These are phyloP conservation scores for Lippia alba DNA, from an alignment of 305 asterid genomes.

Conservation along the genomic window DNA sequence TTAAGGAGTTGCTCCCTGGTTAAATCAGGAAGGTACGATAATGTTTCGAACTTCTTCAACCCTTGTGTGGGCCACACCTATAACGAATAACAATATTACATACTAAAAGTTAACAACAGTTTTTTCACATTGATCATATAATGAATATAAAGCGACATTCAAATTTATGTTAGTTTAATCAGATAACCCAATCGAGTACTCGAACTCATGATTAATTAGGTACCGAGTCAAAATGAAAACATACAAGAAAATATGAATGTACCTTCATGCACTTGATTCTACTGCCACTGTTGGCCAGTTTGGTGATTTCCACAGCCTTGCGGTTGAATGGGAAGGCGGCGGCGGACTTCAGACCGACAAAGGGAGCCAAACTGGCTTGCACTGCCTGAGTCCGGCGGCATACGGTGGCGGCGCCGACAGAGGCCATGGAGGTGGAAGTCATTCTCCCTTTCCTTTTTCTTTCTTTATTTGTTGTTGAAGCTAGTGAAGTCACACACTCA, in stretches of 20 bases:
- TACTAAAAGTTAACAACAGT: too few relatives aligned
- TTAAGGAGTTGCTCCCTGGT: constrained; percentile 39
- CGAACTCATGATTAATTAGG: too few relatives aligned
- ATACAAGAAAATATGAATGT: background rate
- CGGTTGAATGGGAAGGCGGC: constrained; percentile 49
- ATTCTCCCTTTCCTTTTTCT: constrained; percentile 17
- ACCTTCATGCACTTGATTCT: constrained; percentile 61
- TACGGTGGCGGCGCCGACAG: constrained; percentile 40
- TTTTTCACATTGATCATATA: too few relatives aligned
- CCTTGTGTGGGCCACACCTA: constrained; percentile 54
- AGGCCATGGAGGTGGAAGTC: constrained; percentile 49
- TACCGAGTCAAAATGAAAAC: background rate
- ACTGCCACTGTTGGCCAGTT: constrained; percentile 48
- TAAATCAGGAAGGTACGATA: constrained; percentile 55
- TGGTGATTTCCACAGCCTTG: constrained; percentile 48
- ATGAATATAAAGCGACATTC: too few relatives aligned
- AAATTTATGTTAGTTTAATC: too few relatives aligned
- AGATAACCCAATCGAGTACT: too few relatives aligned
- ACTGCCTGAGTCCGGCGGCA: constrained; percentile 44
- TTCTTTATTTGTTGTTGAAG: background rate
- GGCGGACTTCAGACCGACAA: constrained; percentile 49
- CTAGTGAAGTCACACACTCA: background rate
- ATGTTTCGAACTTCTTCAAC: constrained; percentile 50
- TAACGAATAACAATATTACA: background rate
- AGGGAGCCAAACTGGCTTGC: constrained; percentile 57